These are phyloP conservation scores for Golubevia sp. DNA, from an alignment of 1,284 basidiomycete genomes.

Conservation along the genomic window DNA sequence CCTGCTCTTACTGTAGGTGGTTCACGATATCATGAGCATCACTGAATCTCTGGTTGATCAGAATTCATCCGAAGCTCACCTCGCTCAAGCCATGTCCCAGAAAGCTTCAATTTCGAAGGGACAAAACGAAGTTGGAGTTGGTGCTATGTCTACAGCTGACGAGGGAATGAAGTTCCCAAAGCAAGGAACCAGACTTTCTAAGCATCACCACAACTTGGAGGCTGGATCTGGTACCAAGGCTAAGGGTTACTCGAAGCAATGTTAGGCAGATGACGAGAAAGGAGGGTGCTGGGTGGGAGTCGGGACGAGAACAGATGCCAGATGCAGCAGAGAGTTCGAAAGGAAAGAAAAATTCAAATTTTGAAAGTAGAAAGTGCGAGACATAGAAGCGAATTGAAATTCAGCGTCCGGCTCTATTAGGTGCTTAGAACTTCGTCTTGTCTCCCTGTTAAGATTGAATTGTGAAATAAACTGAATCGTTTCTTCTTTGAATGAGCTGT, in stretches of 20 bases:
- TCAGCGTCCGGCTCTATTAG: no score
- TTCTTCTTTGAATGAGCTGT: no score
- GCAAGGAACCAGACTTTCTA: conserved; percentile 2
- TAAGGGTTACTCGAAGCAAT: conserved; percentile 48
- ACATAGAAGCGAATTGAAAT: no score
- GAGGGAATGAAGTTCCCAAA: conserved; percentile 19
- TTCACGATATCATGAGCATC: conserved; percentile 51
- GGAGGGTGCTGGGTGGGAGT: no score
- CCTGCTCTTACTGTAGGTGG: no score
- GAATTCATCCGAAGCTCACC: conserved; percentile 13
- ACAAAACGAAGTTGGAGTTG: conserved; percentile 3
- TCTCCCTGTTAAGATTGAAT: no score
- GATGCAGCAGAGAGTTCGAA: no score
- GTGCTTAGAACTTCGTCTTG: no score
- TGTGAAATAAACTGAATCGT: no score
- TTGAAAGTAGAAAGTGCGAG: no score
- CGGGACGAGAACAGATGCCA: no score
- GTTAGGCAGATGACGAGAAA: conserved; percentile 16
- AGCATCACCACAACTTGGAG: conserved; percentile 25
- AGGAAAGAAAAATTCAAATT: no score
- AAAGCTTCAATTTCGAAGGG: conserved; percentile 1
- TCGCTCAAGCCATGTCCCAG: conserved; percentile 12
- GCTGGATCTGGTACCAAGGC: conserved; percentile 24
- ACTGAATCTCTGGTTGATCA: conserved; percentile 33
- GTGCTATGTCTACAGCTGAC: not conserved